Conservation (phyloP, 768 basidiomycete species). For the Termitomyces sp. region DNA sequence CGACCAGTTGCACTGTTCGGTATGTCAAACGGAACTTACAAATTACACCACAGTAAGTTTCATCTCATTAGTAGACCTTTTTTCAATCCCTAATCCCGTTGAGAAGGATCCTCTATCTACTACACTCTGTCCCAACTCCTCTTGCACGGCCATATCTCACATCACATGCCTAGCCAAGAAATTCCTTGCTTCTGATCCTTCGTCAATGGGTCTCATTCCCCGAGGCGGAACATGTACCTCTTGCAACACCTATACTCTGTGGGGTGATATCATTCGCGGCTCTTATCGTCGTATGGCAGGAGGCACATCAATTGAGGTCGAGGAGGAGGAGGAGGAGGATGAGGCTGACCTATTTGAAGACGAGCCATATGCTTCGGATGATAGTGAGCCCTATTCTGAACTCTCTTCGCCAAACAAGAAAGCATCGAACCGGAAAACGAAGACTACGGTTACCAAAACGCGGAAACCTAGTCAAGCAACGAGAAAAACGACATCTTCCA, state of each 20-base stretch:
- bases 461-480: neutral
- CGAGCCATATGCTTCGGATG: conserved; percentile 26
- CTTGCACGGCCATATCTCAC: conserved; percentile 53
- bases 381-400: conserved; percentile 7
- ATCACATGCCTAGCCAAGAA: conserved; percentile 47
- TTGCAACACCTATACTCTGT: conserved; percentile 53
- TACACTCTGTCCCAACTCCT: conserved; percentile 46
- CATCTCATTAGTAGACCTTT: neutral
- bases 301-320: conserved; percentile 21
- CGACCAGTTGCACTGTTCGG: conserved; percentile 33
- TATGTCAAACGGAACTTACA: conserved; percentile 39
- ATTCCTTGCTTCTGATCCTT: conserved; percentile 30
- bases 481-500: neutral
- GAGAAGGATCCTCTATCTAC: conserved; percentile 45
- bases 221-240: conserved; percentile 55
- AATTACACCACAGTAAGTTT: conserved; percentile 37
- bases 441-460: neutral
- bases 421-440: neutral
- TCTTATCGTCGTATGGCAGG: conserved; percentile 47
- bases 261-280: conserved; percentile 67
- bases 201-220: conserved; percentile 39
- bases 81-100: conserved; percentile 1
- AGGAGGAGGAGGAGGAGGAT: conserved; percentile 14
- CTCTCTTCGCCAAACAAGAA: neutral
- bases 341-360: conserved; percentile 20